Evolutionary conservation across 371 early-diverging fungal genomes (phyloP).

Genomic region (Apophysomyces elegans): DNA sequence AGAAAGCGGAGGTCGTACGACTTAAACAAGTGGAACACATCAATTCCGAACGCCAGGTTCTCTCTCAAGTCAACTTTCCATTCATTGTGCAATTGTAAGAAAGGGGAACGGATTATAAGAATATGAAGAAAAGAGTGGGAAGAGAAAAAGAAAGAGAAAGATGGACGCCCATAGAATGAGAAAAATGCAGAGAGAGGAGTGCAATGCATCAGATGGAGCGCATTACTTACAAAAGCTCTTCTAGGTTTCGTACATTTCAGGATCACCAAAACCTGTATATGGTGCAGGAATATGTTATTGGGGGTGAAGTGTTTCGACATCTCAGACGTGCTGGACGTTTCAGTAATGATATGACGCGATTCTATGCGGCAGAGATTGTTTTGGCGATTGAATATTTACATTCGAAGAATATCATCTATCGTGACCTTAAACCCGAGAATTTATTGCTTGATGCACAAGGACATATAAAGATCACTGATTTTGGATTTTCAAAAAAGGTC

Average conservation of each 20-base stretch:
- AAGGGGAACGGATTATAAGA: background rate
- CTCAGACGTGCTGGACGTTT: slow-evolving; percentile 90
- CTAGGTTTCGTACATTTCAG: slow-evolving; percentile 89
- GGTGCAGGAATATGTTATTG: slow-evolving; percentile 96
- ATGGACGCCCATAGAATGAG: background rate
- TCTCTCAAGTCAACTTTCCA: slow-evolving; percentile 87
- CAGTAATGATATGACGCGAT: slow-evolving; percentile 85
- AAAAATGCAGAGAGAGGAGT: background rate
- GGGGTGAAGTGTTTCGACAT: slow-evolving; percentile 97
- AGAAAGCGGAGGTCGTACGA: slow-evolving; percentile 89
- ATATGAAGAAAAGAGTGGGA: background rate
- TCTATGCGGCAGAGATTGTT: slow-evolving; percentile 81
- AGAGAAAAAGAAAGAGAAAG: background rate
- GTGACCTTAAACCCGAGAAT: slow-evolving; percentile 97
- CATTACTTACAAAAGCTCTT: background rate
- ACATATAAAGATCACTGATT: slow-evolving; percentile 98
- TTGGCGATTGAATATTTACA: slow-evolving; percentile 93
- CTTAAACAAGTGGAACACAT: slow-evolving; percentile 98
- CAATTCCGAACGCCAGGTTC: slow-evolving; percentile 93
- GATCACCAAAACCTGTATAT: slow-evolving; percentile 89
- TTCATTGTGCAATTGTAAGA: slow-evolving; percentile 92
- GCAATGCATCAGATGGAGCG: background rate
- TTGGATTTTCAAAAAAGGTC: slow-evolving; percentile 97
- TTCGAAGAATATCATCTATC: slow-evolving; percentile 89
- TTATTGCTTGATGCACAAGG: slow-evolving; percentile 89